Base-by-base conservation (phyloP, 306 rosid species). In the Lithocarpus polystachyus region DNA sequence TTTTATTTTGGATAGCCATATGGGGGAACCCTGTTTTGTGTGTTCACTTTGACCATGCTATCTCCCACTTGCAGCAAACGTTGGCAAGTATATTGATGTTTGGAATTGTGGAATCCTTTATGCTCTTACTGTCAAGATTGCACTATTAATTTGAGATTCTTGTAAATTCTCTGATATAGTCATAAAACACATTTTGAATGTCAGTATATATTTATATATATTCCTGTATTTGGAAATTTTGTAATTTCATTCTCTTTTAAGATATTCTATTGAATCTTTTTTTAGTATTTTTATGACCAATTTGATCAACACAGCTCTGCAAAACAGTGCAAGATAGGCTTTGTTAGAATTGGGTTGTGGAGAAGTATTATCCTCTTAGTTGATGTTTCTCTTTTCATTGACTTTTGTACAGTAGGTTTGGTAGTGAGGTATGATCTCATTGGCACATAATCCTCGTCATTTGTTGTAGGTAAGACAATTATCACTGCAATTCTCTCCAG, bases 401-500 rank as follows among this genome's bases (percentile, higher is more conserved):
- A 37, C 28, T 86, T 67, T 51, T 52, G 20, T 52, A 75, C 52
- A 33, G 56, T 48, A 75, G 19, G 19, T 70, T 35, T 76, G 51
- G 53, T 22, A 29, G 35, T 43, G 37, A 72, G 59, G 40, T 51
- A 60, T 71, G 73, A 56, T 79, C 31, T 4, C 15, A n/a, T 18
- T 24, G 7, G 19, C 5, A 55, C 43, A 15, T 3, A 52, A 73
- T 65, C 77, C 72, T 74, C 67, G 75, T 78, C 33, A 33, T 51
- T 62, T 79, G 37, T 69, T 83, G 73, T 54, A 92, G 96, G 97
- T 90, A 37, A 90, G 54, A 82, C 90, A 90, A 71, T 67, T 92
- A 75, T 89, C 87, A 62, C 1, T 43, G 60, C 81, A 81, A 54
- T 43, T 79, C 45, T 85, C 97, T 77, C 68, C 65, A 0, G 28